These are phyloP conservation scores for Tieghemostelium lacteum DNA, from an alignment of 78 protist genomes.

Conservation along the genomic window DNA sequence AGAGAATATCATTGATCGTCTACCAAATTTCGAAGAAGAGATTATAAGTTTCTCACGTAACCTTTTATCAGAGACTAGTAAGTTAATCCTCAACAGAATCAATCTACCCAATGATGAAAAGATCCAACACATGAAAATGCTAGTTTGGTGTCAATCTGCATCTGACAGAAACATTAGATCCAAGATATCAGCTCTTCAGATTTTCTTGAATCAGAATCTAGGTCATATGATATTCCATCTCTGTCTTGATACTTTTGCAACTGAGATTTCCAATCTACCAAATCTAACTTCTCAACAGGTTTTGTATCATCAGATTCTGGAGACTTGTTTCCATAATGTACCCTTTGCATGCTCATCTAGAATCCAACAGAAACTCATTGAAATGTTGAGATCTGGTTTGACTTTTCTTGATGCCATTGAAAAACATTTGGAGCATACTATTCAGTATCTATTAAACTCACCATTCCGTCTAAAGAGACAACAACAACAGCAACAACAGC, in stretches of 20 bases:
- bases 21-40: slow-evolving; percentile 52
- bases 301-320: not conserved
- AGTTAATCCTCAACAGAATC: not conserved
- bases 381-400: slow-evolving; percentile 21
- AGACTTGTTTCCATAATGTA: slow-evolving; percentile 22
- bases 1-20: slow-evolving; percentile 34
- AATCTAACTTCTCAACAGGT: not conserved
- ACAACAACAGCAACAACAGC: slow-evolving; percentile 2
- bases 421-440: slow-evolving; percentile 70
- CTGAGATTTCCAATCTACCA: slow-evolving; percentile 23
- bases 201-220: slow-evolving; percentile 44
- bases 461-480: slow-evolving; percentile 72
- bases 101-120: slow-evolving; percentile 33
- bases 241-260: slow-evolving; percentile 44
- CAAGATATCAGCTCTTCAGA: slow-evolving; percentile 21
- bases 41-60: slow-evolving; percentile 13
- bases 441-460: slow-evolving; percentile 64
- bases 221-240: slow-evolving; percentile 17
- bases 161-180: slow-evolving; percentile 39
- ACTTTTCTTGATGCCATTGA: slow-evolving; percentile 46
- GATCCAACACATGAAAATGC: slow-evolving; percentile 22
- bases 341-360: slow-evolving; percentile 20
- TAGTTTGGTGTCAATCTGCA: slow-evolving; percentile 59
- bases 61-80: slow-evolving; percentile 24
- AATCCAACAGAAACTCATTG: slow-evolving; percentile 52